These are phyloP conservation scores for Sanguinoderma infundibulare DNA, from an alignment of 1,284 basidiomycete genomes.

Conservation along the genomic window DNA sequence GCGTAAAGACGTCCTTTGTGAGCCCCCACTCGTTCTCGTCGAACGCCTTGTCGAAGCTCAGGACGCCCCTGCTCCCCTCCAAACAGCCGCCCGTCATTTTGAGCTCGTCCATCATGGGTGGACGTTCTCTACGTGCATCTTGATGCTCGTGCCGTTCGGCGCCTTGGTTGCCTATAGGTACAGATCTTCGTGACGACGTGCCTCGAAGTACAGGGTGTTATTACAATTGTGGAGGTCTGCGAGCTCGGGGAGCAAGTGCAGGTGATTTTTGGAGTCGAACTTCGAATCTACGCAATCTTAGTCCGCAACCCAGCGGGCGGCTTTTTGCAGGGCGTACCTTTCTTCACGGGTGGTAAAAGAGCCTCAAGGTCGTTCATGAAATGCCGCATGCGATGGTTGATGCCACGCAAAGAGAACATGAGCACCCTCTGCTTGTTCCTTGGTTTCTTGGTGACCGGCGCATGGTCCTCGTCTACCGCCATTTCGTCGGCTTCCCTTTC, in stretches of 20 bases:
- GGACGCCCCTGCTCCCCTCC: conserved; percentile 91
- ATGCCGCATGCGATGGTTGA: conserved; percentile 97
- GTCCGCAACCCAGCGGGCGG: not conserved
- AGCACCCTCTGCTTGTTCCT: conserved; percentile 90
- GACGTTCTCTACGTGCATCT: conserved; percentile 97
- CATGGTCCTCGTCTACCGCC: conserved; percentile 46
- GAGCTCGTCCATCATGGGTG: conserved; percentile 99
- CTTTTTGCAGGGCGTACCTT: conserved; percentile 61
- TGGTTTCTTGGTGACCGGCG: conserved; percentile 52
- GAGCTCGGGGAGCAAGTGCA: conserved; percentile 94
- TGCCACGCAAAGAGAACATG: conserved; percentile 90
- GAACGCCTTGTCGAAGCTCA: conserved; percentile 94
- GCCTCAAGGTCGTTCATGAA: conserved; percentile 95
- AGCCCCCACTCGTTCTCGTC: conserved; percentile 91
- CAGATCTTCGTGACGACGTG: conserved; percentile 92
- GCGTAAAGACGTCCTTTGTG: conserved; percentile 95
- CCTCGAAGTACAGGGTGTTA: conserved; percentile 98
- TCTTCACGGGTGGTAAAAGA: conserved; percentile 94
- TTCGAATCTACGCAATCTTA: conserved; percentile 81
- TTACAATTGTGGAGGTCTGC: conserved; percentile 99
- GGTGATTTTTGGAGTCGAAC: conserved; percentile 95
- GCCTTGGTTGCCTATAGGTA: conserved; percentile 98
- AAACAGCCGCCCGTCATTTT: conserved; percentile 99
- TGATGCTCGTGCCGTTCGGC: conserved; percentile 96
- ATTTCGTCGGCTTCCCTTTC: conserved; percentile 63